Evolutionary conservation across 441 rosid genomes (phyloP).

Genomic region (Gossypium laxum): DNA sequence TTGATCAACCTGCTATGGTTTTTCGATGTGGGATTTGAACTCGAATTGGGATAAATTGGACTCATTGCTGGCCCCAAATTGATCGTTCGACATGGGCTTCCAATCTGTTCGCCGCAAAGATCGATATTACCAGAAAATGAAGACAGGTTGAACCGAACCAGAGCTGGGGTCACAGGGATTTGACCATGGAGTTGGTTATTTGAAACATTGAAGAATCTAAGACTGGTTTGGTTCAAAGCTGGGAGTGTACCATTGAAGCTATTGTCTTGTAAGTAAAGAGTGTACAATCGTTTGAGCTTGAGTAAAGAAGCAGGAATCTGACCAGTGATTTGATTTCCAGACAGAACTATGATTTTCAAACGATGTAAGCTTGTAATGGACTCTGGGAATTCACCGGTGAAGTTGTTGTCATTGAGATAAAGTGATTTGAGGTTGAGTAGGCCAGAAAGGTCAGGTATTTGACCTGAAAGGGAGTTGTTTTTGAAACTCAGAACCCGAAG

Average conservation of each 20-base stretch:
- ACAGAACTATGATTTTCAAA: constrained; percentile 46
- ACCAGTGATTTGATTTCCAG: constrained; percentile 53
- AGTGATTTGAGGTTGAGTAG: constrained; percentile 64
- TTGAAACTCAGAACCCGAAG: constrained; percentile 79
- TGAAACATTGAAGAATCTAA: constrained; percentile 65
- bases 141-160: constrained; percentile 56
- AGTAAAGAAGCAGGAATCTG: constrained; percentile 43
- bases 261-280: constrained; percentile 52
- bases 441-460: constrained; percentile 50
- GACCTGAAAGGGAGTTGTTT: constrained; percentile 63
- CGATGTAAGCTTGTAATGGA: constrained; percentile 53
- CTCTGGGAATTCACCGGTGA: constrained; percentile 56
- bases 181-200: constrained; percentile 53
- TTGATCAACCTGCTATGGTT: constrained; percentile 25
- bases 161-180: constrained; percentile 52
- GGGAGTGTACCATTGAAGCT: constrained; percentile 48
- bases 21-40: constrained; percentile 10
- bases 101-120: constrained; percentile 66
- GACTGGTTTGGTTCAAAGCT: constrained; percentile 60
- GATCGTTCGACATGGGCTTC: constrained; percentile 30
- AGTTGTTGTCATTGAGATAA: constrained; percentile 51
- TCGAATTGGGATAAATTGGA: constrained; percentile 25
- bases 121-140: constrained; percentile 44
- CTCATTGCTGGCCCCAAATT: constrained; percentile 24
- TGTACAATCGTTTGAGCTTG: constrained; percentile 44